Evolutionary conservation across 352 stramenopile species (phyloP).

Genomic region (Lagenidium sp.): DNA sequence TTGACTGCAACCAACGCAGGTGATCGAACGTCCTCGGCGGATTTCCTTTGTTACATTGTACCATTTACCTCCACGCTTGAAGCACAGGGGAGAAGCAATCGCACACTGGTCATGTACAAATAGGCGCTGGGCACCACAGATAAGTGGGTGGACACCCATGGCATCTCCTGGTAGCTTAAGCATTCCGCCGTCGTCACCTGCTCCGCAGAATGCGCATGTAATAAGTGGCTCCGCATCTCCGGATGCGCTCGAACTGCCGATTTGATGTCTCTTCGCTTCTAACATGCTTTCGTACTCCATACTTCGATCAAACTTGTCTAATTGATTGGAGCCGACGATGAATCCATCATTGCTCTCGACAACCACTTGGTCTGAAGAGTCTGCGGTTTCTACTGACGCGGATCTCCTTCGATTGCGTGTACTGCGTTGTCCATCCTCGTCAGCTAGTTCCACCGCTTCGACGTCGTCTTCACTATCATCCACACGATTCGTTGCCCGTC

Average conservation of each 20-base stretch:
- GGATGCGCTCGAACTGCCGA: slow-evolving; percentile 17
- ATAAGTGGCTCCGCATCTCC: slow-evolving; percentile 34
- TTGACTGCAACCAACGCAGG: slow-evolving; percentile 56
- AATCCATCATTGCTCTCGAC: slow-evolving; percentile 79
- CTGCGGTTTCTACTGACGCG: slow-evolving; percentile 11
- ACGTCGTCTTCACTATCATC: neutral
- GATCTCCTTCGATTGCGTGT: slow-evolving; percentile 9
- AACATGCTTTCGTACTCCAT: slow-evolving; percentile 64
- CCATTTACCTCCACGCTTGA: slow-evolving; percentile 67
- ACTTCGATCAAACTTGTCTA: slow-evolving; percentile 66
- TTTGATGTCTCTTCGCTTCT: slow-evolving; percentile 32
- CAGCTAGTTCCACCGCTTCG: too few relatives aligned
- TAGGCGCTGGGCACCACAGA: slow-evolving; percentile 53
- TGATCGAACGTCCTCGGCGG: slow-evolving; percentile 56
- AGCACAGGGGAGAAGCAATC: slow-evolving; percentile 76
- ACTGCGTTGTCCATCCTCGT: too few relatives aligned
- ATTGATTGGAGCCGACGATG: slow-evolving; percentile 73
- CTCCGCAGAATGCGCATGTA: slow-evolving; percentile 68
- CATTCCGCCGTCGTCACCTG: slow-evolving; percentile 57
- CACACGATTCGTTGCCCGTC: too few relatives aligned
- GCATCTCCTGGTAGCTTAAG: slow-evolving; percentile 69
- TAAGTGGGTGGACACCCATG: slow-evolving; percentile 63
- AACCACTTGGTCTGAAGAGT: slow-evolving; percentile 34
- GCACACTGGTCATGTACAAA: slow-evolving; percentile 85
- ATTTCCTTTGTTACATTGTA: slow-evolving; percentile 83